Base-by-base conservation (phyloP, 345 rosid genomes). In the Brassica nigra region DNA sequence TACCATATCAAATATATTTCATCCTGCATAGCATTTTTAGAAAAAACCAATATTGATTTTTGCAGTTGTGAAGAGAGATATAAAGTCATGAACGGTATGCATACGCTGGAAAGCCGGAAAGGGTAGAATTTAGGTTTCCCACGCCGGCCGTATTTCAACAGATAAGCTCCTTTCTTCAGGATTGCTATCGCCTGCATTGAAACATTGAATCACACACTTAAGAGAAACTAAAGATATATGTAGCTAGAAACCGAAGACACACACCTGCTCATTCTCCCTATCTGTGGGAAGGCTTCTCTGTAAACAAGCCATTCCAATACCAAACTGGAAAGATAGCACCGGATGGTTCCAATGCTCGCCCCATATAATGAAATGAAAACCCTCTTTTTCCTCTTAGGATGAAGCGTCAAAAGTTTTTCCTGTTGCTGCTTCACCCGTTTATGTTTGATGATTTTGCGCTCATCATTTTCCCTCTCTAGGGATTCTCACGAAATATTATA, bases 91-190 rank as follows among this genome's bases (percentile, higher is more conserved):
- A 52, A 52, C 20, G 71, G 27, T 30, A 27, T 67, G 57, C 6
- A 34, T 87, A 91, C 91, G 59, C 80, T 85, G 2, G 95, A 92
- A 72, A 92, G 92, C 18, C 89, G 87, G 77, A 91, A 89, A 52
- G 92, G 92, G 76, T 88, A 90, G 86, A 89, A 86, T 73, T 91
- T 91, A 65, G 97, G 97, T 77, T 88, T 91, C 62, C 97, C 91
- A 62, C 88, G 75, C 2, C 91, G 82, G n/a, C 97, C 92, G 66
- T 91, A 89, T 82, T 91, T 91, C 57, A 91, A 88, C 42, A 91
- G 84, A 75, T 83, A 89, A 0, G 91, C 86, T 11, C 97, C 94
- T 82, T 90, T 91, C 86, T 89, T 91, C 14, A 91, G 83, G 49
- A 91, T 88, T 71, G 85, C 85, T 71, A 91, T 80, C 36, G 92